A percentile compares a stretch with the other conserved stretches of the same genome.
Evolutionary conservation across 345 rosid species (phyloP).

Genomic region (Arabidopsis suecica): DNA sequence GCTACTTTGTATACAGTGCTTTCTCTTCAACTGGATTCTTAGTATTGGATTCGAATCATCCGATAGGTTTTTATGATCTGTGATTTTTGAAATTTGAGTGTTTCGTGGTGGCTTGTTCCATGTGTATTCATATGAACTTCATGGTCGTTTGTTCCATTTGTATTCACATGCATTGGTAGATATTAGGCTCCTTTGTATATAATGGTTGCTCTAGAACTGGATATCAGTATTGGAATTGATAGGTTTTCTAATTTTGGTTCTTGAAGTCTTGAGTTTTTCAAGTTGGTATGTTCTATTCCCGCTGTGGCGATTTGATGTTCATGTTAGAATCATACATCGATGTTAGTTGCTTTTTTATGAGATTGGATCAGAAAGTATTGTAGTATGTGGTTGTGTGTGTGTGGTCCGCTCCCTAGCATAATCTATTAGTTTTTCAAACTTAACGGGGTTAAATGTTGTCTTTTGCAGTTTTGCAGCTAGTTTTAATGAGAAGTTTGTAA

Average conservation of each 20-base stretch:
- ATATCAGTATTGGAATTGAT: neutral
- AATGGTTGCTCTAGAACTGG: slow-evolving; percentile 2
- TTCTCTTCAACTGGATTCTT: neutral
- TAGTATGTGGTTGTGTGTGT: slow-evolving; percentile 19
- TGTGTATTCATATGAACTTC: neutral
- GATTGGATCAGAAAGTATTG: neutral
- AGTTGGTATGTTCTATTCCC: neutral
- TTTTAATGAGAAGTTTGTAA: slow-evolving; percentile 86
- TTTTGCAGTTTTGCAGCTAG: slow-evolving; percentile 87
- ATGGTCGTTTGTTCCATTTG: neutral
- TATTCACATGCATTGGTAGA: neutral
- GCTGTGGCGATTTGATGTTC: slow-evolving; percentile 1
- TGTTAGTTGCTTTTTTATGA: neutral
- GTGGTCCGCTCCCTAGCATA: neutral
- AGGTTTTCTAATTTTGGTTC: slow-evolving; percentile 11
- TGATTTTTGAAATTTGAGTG: neutral
- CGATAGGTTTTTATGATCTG: slow-evolving; percentile 4
- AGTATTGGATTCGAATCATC: neutral
- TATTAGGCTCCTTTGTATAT: slow-evolving; percentile 6
- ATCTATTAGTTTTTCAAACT: slow-evolving; percentile 22
- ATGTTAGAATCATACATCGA: neutral
- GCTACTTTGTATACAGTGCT: neutral
- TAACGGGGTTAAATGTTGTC: neutral
- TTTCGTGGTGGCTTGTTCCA: neutral
- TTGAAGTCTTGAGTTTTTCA: neutral